Conservation (phyloP, 2,329 filamentous ascomycete genomes). For the Aspergillus nomiae region DNA sequence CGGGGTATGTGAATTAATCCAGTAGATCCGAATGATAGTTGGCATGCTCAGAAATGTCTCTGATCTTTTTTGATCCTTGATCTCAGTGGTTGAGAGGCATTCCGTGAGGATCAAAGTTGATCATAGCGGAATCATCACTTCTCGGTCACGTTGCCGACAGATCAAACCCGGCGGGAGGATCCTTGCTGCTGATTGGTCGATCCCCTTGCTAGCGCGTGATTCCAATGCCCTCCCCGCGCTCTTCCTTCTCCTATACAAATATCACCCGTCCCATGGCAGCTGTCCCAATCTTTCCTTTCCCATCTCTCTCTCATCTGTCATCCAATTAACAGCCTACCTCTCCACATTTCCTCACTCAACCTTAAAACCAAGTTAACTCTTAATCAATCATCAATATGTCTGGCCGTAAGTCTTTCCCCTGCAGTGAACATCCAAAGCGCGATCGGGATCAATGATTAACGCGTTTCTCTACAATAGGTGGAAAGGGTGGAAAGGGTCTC, state of each 20-base stretch:
- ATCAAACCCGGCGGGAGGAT: conserved; percentile 32
- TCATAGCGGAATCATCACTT: conserved; percentile 27
- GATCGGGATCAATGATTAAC: conserved; percentile 46
- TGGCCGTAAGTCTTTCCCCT: conserved; percentile 55
- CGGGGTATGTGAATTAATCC: conserved; percentile 18
- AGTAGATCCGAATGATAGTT: conserved; percentile 17
- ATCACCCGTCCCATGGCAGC: conserved; percentile 34
- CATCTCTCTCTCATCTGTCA: conserved; percentile 24
- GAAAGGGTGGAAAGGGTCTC: conserved; percentile 96
- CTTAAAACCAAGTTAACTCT: conserved; percentile 31
- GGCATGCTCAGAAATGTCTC: conserved; percentile 18
- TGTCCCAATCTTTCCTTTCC: conserved; percentile 26
- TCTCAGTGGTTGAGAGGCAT: conserved; percentile 21
- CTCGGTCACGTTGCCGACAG: conserved; percentile 30
- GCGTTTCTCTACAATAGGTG: conserved; percentile 60
- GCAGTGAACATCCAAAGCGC: not conserved
- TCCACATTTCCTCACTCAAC: conserved; percentile 30
- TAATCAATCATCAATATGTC: conserved; percentile 54
- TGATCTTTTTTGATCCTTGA: conserved; percentile 16
- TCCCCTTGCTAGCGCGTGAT: conserved; percentile 39
- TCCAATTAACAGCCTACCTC: conserved; percentile 26
- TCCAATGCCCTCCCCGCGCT: conserved; percentile 32
- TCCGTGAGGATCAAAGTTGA: conserved; percentile 28
- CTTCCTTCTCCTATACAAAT: conserved; percentile 41
- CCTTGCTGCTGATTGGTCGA: conserved; percentile 40